phyloP scores from a whole-genome alignment of 1,139 yeast species.

The Hyphopichia pseudoburtonii region DNA sequence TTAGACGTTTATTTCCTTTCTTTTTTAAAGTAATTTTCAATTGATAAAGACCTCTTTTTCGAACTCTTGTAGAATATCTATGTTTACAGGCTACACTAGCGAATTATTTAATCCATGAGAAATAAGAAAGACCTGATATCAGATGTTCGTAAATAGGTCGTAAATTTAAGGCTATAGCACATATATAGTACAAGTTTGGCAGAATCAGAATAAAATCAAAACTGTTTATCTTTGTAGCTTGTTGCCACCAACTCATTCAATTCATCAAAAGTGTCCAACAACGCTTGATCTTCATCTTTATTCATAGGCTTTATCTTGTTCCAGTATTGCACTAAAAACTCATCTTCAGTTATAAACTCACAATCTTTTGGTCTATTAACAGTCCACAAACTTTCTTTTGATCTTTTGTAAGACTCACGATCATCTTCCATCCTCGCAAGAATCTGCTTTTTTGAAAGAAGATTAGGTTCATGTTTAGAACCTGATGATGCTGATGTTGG shows the following conservation, averaged over 20 bases:
- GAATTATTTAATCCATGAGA: no score
- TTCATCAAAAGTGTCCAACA: constrained; percentile 50
- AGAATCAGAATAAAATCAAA: constrained; percentile 11
- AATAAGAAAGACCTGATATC: no score
- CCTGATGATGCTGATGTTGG: constrained; percentile 5
- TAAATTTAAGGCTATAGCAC: background rate
- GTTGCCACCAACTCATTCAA: constrained; percentile 50
- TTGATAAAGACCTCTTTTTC: background rate
- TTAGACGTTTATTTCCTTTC: background rate
- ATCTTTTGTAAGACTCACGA: constrained; percentile 76
- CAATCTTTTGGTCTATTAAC: constrained; percentile 49
- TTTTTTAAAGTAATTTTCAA: no score
- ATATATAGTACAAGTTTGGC: background rate
- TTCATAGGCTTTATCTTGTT: constrained; percentile 44
- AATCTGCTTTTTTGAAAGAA: constrained; percentile 53
- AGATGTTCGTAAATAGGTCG: no score
- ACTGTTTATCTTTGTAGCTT: constrained; percentile 45
- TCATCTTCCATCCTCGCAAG: constrained; percentile 83
- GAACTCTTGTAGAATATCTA: background rate
- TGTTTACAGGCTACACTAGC: no score
- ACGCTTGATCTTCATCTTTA: constrained; percentile 44
- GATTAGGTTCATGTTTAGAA: constrained; percentile 12
- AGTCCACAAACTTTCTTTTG: constrained; percentile 76
- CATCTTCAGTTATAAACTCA: constrained; percentile 45
- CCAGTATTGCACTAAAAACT: constrained; percentile 63